Base-by-base conservation (phyloP, 2,329 filamentous ascomycete species). In the Sclerotinia sclerotiorum region DNA sequence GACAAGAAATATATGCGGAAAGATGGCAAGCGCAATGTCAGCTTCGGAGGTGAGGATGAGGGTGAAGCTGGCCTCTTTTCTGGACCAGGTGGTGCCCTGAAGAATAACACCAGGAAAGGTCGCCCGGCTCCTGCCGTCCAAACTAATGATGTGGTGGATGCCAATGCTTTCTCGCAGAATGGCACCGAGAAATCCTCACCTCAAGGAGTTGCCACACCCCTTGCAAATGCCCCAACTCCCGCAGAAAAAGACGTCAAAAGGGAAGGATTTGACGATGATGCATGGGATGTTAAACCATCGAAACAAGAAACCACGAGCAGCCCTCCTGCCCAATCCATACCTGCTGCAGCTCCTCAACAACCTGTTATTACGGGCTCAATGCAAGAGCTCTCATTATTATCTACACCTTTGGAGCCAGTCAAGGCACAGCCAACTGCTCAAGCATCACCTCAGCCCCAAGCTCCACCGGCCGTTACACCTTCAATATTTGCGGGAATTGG, bases 21-120 rank as follows among this genome's bases (percentile, higher is more conserved):
- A 58, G 84, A 84, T 72, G 85, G 84, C 68, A 82, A 83, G 69
- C 81, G 83, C 56, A 82, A 81, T 72, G 84, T 84, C 42, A 85
- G 81, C 74, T 84, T 85, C 74, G 84, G 81, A 13, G 82, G 81
- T 1, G 81, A 84, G 70, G 85, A 82, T 24, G 85, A 83, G 24
- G 77, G 79, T 27, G 83, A 85, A 67, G 87, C 87, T 58, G 92
- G 94, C 21, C 82, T 99, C 10, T 99, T 99, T 79, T 94, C 94
- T 67, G 95, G 94, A 1, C 92, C 94, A 29, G 94, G 93, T n/a
- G 95, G 95, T 69, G 86, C 90, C 13, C 82, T 99, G 70, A 90
- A 91, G 74, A 98, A 99, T 80, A 98, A 99, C 78, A 98, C 94
- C 21, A 87, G 94, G 62, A 97, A 97, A 79, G 91, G 92, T 63